Evolutionary conservation across 2,329 filamentous ascomycete species (phyloP).

Genomic region (Talaromyces amestolkiae): DNA sequence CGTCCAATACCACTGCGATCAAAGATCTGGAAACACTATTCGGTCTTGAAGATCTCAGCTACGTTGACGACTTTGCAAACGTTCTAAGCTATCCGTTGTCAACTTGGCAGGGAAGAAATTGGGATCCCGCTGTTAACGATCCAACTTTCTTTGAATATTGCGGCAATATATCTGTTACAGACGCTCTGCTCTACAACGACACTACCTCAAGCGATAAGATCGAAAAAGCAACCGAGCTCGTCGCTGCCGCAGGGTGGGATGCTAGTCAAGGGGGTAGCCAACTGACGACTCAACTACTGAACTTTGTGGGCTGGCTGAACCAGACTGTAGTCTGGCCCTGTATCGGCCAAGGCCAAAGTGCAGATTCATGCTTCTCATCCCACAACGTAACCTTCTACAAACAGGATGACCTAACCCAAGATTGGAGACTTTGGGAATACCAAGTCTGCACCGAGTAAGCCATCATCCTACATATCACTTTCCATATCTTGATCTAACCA

Average conservation of each 20-base stretch:
- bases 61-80: slow-evolving; percentile 55
- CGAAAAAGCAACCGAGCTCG: slow-evolving; percentile 44
- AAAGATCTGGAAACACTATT: slow-evolving; percentile 48
- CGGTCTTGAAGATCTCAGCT: slow-evolving; percentile 35
- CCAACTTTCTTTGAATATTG: slow-evolving; percentile 55
- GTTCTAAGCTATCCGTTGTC: slow-evolving; percentile 44
- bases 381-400: slow-evolving; percentile 50
- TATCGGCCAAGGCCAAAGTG: slow-evolving; percentile 33
- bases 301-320: slow-evolving; percentile 57
- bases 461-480: neutral
- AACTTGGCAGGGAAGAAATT: slow-evolving; percentile 57
- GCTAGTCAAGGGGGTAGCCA: slow-evolving; percentile 33
- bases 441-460: slow-evolving; percentile 52
- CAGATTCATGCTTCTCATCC: slow-evolving; percentile 53
- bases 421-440: slow-evolving; percentile 57
- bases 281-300: slow-evolving; percentile 54
- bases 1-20: slow-evolving; percentile 48
- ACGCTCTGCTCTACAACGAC: slow-evolving; percentile 43
- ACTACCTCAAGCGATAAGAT: slow-evolving; percentile 36
- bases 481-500: too few relatives aligned
- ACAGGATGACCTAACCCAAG: slow-evolving; percentile 43
- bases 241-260: slow-evolving; percentile 50
- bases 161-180: slow-evolving; percentile 54
- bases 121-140: slow-evolving; percentile 57
- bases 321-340: slow-evolving; percentile 43